Evolutionary conservation across 176 grass and related monocot species (phyloP), one percentile per base, ranked within the genome.

Genomic region (Raddia guianensis): DNA sequence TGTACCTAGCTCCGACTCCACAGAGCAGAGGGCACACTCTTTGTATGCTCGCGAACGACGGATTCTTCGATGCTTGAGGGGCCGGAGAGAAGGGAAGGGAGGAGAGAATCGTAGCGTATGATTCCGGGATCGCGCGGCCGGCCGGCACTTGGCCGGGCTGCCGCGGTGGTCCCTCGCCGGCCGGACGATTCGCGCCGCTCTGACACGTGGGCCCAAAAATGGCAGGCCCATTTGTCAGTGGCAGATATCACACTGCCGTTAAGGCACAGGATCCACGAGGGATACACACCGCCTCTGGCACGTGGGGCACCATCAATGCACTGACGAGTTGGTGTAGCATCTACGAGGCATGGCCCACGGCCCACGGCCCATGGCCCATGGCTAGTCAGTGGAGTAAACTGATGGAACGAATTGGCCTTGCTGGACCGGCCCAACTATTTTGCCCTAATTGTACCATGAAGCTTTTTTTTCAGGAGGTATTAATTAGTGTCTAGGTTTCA

Each of bases 121-220:
- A 56, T 75, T 60, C 72, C 82, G 46, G 27, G 53, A 33, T 52
- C 74, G 64, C 48, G 32, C 15, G 52, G 63, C 3, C 45, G 74
- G 34, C 33, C 37, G 37, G 37, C 37, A 47, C 62, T 45, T 66
- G 40, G 19, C 9, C 52, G 34, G 40, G 37, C 14, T 63, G 34
- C 55, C 74, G 75, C 57, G 75, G 56, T 79, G 83, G 47, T 73
- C 67, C 67, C 47, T 65, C 83, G 67, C 48, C 48, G 75, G 75
- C 75, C 58, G 19, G 83, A 65, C 37, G 59, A 62, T 62, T 34
- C 59, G n/a, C n/a, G n/a, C n/a, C n/a, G n/a, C n/a, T n/a, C n/a
- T n/a, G n/a, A n/a, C n/a, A n/a, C n/a, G n/a, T n/a, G n/a, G n/a
- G n/a, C n/a, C n/a, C n/a, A n/a, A n/a, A n/a, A n/a, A n/a, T n/a